Conservation (phyloP, 306 rosid genomes). For the Lupinus albus region DNA sequence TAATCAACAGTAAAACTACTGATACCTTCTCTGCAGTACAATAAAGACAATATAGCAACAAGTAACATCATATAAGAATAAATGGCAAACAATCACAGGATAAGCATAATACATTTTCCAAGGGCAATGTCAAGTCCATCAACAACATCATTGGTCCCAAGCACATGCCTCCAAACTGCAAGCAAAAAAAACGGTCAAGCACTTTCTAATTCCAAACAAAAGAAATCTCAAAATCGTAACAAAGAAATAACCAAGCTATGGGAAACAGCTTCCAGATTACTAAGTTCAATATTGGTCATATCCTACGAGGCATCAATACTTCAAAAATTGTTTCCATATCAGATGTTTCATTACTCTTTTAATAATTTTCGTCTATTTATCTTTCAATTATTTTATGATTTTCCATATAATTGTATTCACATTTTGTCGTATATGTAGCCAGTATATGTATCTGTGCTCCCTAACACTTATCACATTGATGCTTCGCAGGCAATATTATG, state of each 20-base stretch:
- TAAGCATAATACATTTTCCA: constrained; percentile 79
- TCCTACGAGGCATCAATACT: too few relatives aligned
- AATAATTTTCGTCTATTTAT: too few relatives aligned
- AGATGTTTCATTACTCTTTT: too few relatives aligned
- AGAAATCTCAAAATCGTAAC: not conserved
- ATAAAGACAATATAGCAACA: constrained; percentile 10
- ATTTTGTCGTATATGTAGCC: too few relatives aligned
- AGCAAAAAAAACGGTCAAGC: constrained; percentile 48
- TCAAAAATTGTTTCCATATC: too few relatives aligned
- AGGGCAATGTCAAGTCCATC: constrained; percentile 79
- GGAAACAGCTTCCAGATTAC: constrained; percentile 1
- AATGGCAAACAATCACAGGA: constrained; percentile 29
- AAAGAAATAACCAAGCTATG: not conserved
- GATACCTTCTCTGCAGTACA: constrained; percentile 17
- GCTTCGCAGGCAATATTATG: not conserved
- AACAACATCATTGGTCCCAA: constrained; percentile 69
- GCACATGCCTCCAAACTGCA: constrained; percentile 98
- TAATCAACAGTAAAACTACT: constrained; percentile 18
- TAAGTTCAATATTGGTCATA: constrained; percentile 8
- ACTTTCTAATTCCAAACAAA: constrained; percentile 20
- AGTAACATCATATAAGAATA: constrained; percentile 10
- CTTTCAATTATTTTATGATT: too few relatives aligned
- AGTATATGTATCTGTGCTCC: not conserved
- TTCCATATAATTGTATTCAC: too few relatives aligned
- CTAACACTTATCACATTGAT: not conserved